Base-by-base conservation (phyloP, 768 basidiomycete species). In the Rossbeevera mucosa region DNA sequence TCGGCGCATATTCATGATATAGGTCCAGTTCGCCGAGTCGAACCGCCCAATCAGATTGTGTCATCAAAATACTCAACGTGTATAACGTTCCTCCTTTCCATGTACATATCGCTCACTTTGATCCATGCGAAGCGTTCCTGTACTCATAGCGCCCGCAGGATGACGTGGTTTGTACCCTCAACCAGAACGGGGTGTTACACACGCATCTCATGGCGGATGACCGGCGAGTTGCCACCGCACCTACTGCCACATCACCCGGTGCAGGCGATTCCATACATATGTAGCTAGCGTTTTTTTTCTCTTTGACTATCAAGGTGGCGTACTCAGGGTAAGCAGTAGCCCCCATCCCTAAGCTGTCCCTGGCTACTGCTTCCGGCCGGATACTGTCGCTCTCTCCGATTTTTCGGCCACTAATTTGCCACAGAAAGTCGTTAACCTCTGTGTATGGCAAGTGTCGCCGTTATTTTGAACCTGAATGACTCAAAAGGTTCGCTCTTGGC, bases 111-210 rank as follows among this genome's bases (percentile, higher is more conserved):
- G 55, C 61, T 55, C 44, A 44, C 41, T 47, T 64, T 61, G 52
- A 55, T 65, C 50, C 52, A 63, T 65, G 54, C 56, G 61, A 64
- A 60, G 51, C 48, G 59, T 66, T 64, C 54, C 59, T 60, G 52
- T 54, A 52, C 40, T 50, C 49, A 55, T 54, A 51, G 51, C 54
- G 45, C 45, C 12, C 47, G 41, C 36, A 42, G 25, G 25, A 30
- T 66, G 54, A 63, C 64, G 61, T 66, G 61, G 55, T 31, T 42
- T 46, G 55, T 36, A 20, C 63, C 64, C 61, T 43, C 46, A 44
- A 53, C 54, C 45, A 40, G 52, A 57, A 60, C 9, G 45, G 57
- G 54, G 46, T 9, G 45, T 41, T 54, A 38, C 18, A 45, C 53
- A 50, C 21, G 50, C 51, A 50, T 59, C 57, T 56, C 60, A 51